Conservation (phyloP, 2,329 filamentous ascomycete genomes). For the Grosmannia huntii region DNA sequence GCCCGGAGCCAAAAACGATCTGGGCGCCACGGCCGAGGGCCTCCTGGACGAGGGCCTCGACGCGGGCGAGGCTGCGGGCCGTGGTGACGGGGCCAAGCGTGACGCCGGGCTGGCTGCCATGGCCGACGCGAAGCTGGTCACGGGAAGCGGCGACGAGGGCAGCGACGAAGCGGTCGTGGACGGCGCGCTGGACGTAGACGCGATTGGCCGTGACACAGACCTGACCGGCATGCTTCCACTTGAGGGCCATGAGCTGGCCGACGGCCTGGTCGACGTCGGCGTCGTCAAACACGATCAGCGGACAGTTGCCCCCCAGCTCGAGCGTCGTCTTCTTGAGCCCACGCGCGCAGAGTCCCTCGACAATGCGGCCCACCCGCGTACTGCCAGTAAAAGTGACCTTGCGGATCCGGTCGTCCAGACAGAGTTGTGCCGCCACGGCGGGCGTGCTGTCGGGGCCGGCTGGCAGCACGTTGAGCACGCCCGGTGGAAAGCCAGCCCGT, state of each 20-base stretch:
- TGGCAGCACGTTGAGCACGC: constrained; percentile 44
- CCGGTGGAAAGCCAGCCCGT: constrained; percentile 62
- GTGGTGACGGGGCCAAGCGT: no score
- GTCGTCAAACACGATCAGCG: constrained; percentile 54
- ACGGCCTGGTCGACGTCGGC: constrained; percentile 52
- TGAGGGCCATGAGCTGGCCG: constrained; percentile 23
- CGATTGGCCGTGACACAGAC: constrained; percentile 53
- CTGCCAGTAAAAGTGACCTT: constrained; percentile 72
- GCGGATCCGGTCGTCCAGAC: constrained; percentile 29
- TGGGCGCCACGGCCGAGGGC: no score
- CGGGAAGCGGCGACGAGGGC: constrained; percentile 28
- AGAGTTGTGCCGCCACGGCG: constrained; percentile 30
- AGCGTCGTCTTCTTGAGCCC: constrained; percentile 57
- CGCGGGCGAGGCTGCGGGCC: no score
- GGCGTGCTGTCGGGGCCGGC: constrained; percentile 31
- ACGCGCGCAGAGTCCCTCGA: constrained; percentile 49
- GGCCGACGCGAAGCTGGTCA: constrained; percentile 39
- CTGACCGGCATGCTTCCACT: constrained; percentile 44
- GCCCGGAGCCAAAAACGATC: no score
- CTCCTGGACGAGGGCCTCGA: no score
- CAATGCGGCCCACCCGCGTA: constrained; percentile 54
- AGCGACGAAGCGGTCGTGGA: constrained; percentile 19
- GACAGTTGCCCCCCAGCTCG: constrained; percentile 61
- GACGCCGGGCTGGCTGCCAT: constrained; percentile 26
- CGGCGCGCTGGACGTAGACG: constrained; percentile 47